Conservation (phyloP, 345 rosid genomes). For the Lepidium didymum region DNA sequence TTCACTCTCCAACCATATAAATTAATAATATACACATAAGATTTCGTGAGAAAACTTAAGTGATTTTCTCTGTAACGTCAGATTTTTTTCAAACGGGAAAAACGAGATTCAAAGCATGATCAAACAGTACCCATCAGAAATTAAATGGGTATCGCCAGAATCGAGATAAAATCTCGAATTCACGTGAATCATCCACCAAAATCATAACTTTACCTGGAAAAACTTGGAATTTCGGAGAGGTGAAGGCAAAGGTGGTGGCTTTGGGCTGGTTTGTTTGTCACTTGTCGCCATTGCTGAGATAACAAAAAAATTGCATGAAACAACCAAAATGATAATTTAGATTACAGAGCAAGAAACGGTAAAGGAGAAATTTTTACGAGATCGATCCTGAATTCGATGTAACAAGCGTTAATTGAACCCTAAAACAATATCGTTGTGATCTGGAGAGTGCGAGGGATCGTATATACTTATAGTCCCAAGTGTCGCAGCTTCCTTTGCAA, state of each 20-base stretch:
- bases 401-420: background rate
- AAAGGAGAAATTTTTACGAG: background rate
- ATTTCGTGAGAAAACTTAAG: background rate
- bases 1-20: background rate
- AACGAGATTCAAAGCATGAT: background rate
- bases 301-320: slow-evolving; percentile 3
- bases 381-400: background rate
- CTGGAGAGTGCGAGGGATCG: slow-evolving; percentile 3
- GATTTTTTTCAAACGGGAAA: background rate
- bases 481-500: slow-evolving; percentile 12
- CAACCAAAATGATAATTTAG: background rate
- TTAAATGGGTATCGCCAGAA: background rate
- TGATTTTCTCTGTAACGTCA: background rate
- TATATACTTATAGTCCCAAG: slow-evolving; percentile 18
- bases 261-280: slow-evolving; percentile 40
- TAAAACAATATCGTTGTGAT: slow-evolving; percentile 15
- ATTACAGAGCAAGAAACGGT: background rate
- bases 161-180: background rate
- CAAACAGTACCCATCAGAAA: background rate
- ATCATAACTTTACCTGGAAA: slow-evolving; percentile 49
- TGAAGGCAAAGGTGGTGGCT: slow-evolving; percentile 88
- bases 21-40: background rate
- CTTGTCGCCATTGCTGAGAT: slow-evolving; percentile 59
- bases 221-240: slow-evolving; percentile 85
- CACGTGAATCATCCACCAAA: background rate